These are phyloP conservation scores for Amphibolis antarctica DNA, from an alignment of 106 monocot species.

Conservation along the genomic window DNA sequence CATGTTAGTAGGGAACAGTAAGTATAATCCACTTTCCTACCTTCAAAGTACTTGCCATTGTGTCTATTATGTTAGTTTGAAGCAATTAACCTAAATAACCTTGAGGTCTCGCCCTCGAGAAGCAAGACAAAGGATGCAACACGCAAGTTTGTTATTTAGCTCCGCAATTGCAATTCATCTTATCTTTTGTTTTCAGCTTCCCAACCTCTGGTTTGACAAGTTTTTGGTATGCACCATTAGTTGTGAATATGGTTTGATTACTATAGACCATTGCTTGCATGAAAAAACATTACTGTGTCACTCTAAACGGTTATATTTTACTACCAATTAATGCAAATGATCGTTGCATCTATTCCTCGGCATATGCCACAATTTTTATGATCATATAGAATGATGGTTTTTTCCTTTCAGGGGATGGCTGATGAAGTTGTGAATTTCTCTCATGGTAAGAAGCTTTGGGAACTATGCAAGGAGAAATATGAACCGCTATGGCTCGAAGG, in stretches of 20 bases:
- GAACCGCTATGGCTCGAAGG: constrained; percentile 22
- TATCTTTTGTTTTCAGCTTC: background rate
- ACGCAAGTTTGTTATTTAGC: background rate
- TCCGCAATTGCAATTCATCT: background rate
- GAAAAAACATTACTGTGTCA: too few species aligned
- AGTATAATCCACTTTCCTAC: too few species aligned
- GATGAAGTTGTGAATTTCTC: constrained; percentile 19
- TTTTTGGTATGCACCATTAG: too few species aligned
- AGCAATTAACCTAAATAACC: too few species aligned
- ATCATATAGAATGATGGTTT: too few species aligned
- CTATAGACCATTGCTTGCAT: background rate
- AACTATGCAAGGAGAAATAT: constrained; percentile 17
- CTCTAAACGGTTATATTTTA: too few species aligned
- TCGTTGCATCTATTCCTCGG: too few species aligned
- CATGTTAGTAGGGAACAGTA: too few species aligned
- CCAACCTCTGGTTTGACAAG: background rate
- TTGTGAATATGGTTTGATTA: background rate
- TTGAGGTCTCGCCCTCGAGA: too few species aligned
- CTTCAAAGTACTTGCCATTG: background rate
- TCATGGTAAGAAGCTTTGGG: constrained; percentile 23
- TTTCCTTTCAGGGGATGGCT: constrained; percentile 5
- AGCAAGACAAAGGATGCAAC: background rate
- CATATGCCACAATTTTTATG: too few species aligned
- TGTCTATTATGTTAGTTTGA: too few species aligned
- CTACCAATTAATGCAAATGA: too few species aligned